phyloP scores from a whole-genome alignment of 495 filamentous ascomycete species.

The Trichoderma reesei region DNA sequence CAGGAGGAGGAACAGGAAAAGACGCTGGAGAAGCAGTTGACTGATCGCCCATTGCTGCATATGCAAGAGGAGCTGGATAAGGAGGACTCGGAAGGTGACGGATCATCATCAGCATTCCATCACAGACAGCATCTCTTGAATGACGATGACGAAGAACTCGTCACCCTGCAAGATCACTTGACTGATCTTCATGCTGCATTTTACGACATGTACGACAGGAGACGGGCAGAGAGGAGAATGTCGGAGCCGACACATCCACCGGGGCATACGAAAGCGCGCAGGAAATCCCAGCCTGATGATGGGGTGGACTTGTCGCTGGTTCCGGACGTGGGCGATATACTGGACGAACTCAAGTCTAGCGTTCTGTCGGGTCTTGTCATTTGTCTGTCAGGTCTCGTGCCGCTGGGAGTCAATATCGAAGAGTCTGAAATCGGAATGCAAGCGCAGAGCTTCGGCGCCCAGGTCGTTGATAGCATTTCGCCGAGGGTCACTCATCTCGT shows the following conservation, averaged over 20 bases:
- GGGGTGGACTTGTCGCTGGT: slow-evolving; percentile 50
- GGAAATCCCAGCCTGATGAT: slow-evolving; percentile 13
- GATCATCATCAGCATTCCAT: slow-evolving; percentile 29
- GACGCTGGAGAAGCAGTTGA: slow-evolving; percentile 76
- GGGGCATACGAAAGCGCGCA: slow-evolving; percentile 34
- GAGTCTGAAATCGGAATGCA: slow-evolving; percentile 77
- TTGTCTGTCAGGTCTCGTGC: slow-evolving; percentile 84
- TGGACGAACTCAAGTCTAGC: slow-evolving; percentile 64
- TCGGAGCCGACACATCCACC: slow-evolving; percentile 29
- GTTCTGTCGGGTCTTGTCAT: slow-evolving; percentile 62
- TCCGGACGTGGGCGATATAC: slow-evolving; percentile 74
- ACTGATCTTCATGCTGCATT: slow-evolving; percentile 65
- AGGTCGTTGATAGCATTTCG: slow-evolving; percentile 46
- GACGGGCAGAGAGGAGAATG: slow-evolving; percentile 12
- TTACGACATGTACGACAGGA: slow-evolving; percentile 67
- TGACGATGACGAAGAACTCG: slow-evolving; percentile 75
- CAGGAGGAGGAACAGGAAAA: slow-evolving; percentile 78
- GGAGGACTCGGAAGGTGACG: slow-evolving; percentile 54
- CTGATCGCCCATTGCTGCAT: slow-evolving; percentile 74
- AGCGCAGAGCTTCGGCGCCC: slow-evolving; percentile 75
- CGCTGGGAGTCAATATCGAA: slow-evolving; percentile 60
- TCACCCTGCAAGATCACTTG: slow-evolving; percentile 61
- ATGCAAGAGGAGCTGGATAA: slow-evolving; percentile 83
- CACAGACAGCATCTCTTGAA: slow-evolving; percentile 60
- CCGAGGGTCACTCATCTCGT: slow-evolving; percentile 43